Evolutionary conservation across 495 filamentous ascomycete species (phyloP).

Genomic region (Paragyromitra xinjiangensis): DNA sequence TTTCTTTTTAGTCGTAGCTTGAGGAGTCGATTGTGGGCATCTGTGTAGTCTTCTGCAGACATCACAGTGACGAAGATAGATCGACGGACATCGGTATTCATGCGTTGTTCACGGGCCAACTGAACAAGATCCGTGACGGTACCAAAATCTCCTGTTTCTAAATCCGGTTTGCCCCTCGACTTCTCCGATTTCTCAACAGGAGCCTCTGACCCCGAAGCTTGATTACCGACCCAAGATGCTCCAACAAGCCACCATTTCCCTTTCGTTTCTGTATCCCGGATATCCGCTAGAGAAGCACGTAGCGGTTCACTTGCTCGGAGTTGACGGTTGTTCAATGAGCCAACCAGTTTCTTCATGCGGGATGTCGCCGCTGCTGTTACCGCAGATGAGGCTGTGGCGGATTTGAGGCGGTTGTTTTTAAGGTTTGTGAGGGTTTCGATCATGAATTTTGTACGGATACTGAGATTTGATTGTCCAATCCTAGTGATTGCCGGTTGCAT

Average conservation of each 20-base stretch:
- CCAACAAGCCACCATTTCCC: conserved; percentile 99
- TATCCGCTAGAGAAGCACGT: conserved; percentile 79
- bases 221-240: conserved; percentile 77
- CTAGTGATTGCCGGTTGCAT: conserved; percentile 76
- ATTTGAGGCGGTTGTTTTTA: conserved; percentile 91
- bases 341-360: conserved; percentile 83
- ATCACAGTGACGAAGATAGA: conserved; percentile 92
- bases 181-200: conserved; percentile 11
- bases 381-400: conserved; percentile 68
- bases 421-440: conserved; percentile 93
- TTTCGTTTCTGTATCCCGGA: conserved; percentile 79
- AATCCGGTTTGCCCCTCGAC: conserved; percentile 40
- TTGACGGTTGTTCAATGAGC: conserved; percentile 72
- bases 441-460: conserved; percentile 95
- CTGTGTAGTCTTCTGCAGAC: conserved; percentile 84
- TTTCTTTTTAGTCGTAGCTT: conserved; percentile 85
- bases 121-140: conserved; percentile 71
- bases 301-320: conserved; percentile 82
- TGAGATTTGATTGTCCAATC: conserved; percentile 70
- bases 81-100: conserved; percentile 93
- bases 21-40: conserved; percentile 77
- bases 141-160: conserved; percentile 63
- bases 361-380: conserved; percentile 78
- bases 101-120: conserved; percentile 82
- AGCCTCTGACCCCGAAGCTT: conserved; percentile 9